phyloP scores from a whole-genome alignment of 371 early-diverging fungal genomes.

The Saksenaea vasiformis region DNA sequence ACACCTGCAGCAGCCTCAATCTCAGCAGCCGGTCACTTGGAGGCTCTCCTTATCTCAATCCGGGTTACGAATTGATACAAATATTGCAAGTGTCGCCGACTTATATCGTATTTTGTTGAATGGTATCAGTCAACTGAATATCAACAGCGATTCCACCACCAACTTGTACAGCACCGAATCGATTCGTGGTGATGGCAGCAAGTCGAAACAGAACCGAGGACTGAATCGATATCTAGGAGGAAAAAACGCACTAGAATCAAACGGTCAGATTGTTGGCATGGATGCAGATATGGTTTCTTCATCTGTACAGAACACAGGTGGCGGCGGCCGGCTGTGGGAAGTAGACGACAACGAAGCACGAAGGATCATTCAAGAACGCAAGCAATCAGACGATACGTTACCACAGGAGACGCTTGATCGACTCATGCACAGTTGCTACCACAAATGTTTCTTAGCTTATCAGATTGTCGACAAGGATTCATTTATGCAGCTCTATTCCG shows the following conservation, averaged over 20 bases:
- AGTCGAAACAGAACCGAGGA: slow-evolving; percentile 5
- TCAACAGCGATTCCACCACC: slow-evolving; percentile 41
- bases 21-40: slow-evolving; percentile 45
- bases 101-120: slow-evolving; percentile 47
- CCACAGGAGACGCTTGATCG: slow-evolving; percentile 37
- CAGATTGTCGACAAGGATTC: slow-evolving; percentile 58
- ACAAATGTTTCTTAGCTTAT: slow-evolving; percentile 56
- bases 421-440: slow-evolving; percentile 58
- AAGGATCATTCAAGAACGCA: slow-evolving; percentile 41
- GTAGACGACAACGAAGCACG: slow-evolving; percentile 53
- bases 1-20: background rate
- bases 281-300: background rate
- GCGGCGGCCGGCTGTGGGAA: slow-evolving; percentile 47
- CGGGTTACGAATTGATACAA: slow-evolving; percentile 51
- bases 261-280: background rate
- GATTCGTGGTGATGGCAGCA: slow-evolving; percentile 15
- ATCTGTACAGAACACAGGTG: background rate
- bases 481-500: slow-evolving; percentile 8
- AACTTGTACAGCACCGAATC: slow-evolving; percentile 41
- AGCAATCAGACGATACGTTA: slow-evolving; percentile 22
- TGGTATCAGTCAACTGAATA: slow-evolving; percentile 50
- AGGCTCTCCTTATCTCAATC: slow-evolving; percentile 52
- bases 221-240: slow-evolving; percentile 12
- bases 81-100: slow-evolving; percentile 52
- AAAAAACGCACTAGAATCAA: background rate